These are phyloP conservation scores for Pyronema omphalodes DNA, from an alignment of 495 filamentous ascomycete genomes.

Conservation along the genomic window DNA sequence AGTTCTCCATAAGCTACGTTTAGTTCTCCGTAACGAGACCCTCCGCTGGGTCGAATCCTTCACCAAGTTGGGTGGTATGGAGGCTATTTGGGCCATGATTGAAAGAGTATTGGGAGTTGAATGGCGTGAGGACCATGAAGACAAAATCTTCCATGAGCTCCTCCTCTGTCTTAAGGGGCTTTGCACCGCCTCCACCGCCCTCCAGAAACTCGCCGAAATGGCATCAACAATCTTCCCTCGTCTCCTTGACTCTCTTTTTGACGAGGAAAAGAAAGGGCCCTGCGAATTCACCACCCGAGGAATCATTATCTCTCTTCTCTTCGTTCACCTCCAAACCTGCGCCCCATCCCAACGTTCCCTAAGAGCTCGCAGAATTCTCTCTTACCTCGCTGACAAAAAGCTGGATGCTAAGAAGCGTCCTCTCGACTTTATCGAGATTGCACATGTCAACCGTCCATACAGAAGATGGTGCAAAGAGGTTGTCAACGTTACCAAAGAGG, in stretches of 20 bases:
- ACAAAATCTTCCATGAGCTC: conserved; percentile 76
- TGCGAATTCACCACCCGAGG: conserved; percentile 85
- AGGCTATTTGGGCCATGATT: conserved; percentile 67
- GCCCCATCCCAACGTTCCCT: conserved; percentile 10
- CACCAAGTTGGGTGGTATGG: conserved; percentile 75
- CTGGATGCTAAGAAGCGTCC: conserved; percentile 56
- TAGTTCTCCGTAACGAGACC: conserved; percentile 83
- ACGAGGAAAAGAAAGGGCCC: conserved; percentile 90
- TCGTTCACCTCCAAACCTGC: conserved; percentile 43
- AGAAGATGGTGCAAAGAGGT: conserved; percentile 87
- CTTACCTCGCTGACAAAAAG: conserved; percentile 64
- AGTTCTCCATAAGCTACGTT: conserved; percentile 76
- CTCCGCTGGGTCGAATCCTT: conserved; percentile 88
- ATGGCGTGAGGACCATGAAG: conserved; percentile 97
- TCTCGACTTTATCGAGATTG: conserved; percentile 70
- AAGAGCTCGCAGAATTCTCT: conserved; percentile 44
- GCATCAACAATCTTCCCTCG: conserved; percentile 70
- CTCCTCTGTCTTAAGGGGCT: conserved; percentile 87
- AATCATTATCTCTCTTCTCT: conserved; percentile 70
- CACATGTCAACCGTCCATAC: conserved; percentile 51
- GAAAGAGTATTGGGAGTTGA: conserved; percentile 85
- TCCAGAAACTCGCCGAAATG: conserved; percentile 62
- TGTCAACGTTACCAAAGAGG: conserved; percentile 83
- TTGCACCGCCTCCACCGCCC: conserved; percentile 71
- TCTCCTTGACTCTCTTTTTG: conserved; percentile 74